Conservation (phyloP, 1,284 basidiomycete genomes). For the Vanrija pseudolonga region DNA sequence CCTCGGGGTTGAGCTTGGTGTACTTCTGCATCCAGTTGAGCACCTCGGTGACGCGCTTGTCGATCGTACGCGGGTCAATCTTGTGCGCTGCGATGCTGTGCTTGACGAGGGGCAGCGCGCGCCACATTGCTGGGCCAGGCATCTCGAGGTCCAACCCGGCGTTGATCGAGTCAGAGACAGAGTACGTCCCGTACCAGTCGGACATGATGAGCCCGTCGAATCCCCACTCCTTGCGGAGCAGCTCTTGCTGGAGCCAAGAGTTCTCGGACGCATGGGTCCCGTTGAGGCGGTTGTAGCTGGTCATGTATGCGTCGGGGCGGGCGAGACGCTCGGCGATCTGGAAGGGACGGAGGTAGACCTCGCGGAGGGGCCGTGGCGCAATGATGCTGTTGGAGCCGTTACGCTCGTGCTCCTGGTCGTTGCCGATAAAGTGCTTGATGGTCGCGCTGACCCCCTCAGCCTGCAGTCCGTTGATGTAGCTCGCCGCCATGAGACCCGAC, state of each 20-base stretch:
- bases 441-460: conserved; percentile 61
- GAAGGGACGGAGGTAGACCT: conserved; percentile 73
- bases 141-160: conserved; percentile 61
- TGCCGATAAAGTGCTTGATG: conserved; percentile 47
- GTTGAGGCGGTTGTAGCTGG: conserved; percentile 57
- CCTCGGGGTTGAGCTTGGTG: conserved; percentile 15
- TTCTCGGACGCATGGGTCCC: conserved; percentile 70
- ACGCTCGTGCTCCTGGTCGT: conserved; percentile 46
- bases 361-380: conserved; percentile 61
- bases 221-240: conserved; percentile 60
- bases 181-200: conserved; percentile 60
- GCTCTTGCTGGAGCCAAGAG: conserved; percentile 52
- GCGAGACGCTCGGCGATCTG: conserved; percentile 69
- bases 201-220: conserved; percentile 65
- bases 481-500: conserved; percentile 65
- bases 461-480: conserved; percentile 71
- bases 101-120: conserved; percentile 49
- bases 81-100: conserved; percentile 62
- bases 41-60: conserved; percentile 29
- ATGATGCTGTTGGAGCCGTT: conserved; percentile 28
- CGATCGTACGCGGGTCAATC: conserved; percentile 18
- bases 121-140: conserved; percentile 27
- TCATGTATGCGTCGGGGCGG: conserved; percentile 47
- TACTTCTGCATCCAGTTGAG: conserved; percentile 24
- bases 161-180: conserved; percentile 61